Evolutionary conservation across 257 asterid species (phyloP).

Genomic region (Gentiana straminea): DNA sequence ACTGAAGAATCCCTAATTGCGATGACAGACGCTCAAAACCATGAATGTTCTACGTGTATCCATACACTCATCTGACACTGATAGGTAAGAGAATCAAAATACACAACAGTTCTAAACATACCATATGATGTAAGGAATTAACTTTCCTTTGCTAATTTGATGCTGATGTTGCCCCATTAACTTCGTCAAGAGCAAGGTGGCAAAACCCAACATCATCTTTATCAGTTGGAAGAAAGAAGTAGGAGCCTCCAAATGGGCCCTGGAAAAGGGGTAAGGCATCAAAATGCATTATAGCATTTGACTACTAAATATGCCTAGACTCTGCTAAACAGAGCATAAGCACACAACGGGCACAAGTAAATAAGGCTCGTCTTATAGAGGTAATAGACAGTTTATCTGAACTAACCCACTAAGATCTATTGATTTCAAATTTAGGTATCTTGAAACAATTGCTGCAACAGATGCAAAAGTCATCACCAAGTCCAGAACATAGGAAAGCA

Average conservation of each 20-base stretch:
- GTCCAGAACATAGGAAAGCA: conserved; percentile 6
- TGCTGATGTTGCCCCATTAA: conserved; percentile 11
- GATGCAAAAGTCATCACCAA: too few species aligned
- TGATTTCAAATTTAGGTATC: too few species aligned
- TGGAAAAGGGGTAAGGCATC: conserved; percentile 16
- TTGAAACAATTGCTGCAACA: too few species aligned
- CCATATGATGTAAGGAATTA: conserved; percentile 4
- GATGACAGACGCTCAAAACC: too few species aligned
- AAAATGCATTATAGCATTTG: background rate
- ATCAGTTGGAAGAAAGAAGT: conserved; percentile 12
- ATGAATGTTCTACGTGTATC: background rate
- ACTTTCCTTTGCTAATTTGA: conserved; percentile 7
- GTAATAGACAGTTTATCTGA: too few species aligned
- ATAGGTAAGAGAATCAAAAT: conserved; percentile 1
- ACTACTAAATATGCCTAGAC: too few species aligned
- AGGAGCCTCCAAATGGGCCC: conserved; percentile 17
- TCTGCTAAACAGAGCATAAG: too few species aligned
- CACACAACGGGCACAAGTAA: too few species aligned
- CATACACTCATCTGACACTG: background rate
- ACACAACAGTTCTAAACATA: conserved; percentile 2
- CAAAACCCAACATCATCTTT: conserved; percentile 20
- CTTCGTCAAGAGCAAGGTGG: conserved; percentile 17
- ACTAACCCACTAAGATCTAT: too few species aligned
- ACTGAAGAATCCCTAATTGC: too few species aligned
- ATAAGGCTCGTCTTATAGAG: too few species aligned